Evolutionary conservation across 202 grass and related monocot species (phyloP), one percentile per base, ranked within the genome.

Genomic region (Schoenoplectus triqueter): DNA sequence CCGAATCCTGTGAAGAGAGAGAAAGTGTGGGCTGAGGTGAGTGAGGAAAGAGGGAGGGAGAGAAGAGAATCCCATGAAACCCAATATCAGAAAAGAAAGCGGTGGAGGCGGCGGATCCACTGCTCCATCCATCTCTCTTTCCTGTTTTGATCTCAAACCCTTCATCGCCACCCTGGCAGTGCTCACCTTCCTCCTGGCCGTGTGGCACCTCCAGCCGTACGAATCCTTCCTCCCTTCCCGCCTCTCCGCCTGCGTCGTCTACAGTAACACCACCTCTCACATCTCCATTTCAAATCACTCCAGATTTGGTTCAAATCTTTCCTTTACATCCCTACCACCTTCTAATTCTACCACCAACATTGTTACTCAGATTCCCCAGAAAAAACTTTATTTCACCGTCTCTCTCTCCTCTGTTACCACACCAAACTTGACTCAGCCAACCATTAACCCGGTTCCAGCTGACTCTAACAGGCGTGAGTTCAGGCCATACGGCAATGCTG

Each of bases 181-280:
- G 5, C 86, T 97, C 78, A 92, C 89, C 49, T 85, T 97, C 79
- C 65, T 91, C 65, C 31, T 94, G 66, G 92, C 89, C 42, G 80
- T 91, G 31, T 97, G 94, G 94, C 92, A 97, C 83, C 86, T 94
- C 83, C 92, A 97, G 56, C 94, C 94, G 5, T 97, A 94, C 86
- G 80, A 94, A 66, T 86, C 86, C 9, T 81, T 97, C 84, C 64
- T 92, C 69, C 59, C 85, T 21, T 84, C 80, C 21, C 49, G 84
- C 62, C 79, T 70, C 8, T 59, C 56, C 13, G 51, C 82, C 51
- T 87, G 86, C 40, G 51, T 86, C 14, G 84, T 81, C 80, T 64
- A 74, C 10, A 7, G 81, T 80, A 41, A 82, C 19, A 20, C 61
- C 0, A n/a, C 85, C 10, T 15, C 65, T 15, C 60, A 15, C 15